A percentile compares a stretch with the other conserved stretches of the same genome.
These are phyloP conservation scores for Pseudogymnoascus sp. DNA, from an alignment of 2,329 filamentous ascomycete genomes.

Conservation along the genomic window DNA sequence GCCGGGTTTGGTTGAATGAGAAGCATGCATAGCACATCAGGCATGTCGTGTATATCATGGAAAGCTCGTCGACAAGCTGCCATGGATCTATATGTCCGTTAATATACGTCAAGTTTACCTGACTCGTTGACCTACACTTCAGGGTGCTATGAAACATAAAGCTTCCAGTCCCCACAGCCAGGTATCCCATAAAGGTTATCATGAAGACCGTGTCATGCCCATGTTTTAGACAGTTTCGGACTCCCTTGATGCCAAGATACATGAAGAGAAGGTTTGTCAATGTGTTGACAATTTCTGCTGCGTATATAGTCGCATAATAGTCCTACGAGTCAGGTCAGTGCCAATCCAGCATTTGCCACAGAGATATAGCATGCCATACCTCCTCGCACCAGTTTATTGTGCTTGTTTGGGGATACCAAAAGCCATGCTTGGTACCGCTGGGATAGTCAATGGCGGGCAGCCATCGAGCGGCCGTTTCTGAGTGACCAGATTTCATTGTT, in stretches of 20 bases:
- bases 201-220: slow-evolving; percentile 69
- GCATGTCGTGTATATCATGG: slow-evolving; percentile 65
- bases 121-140: slow-evolving; percentile 28
- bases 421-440: slow-evolving; percentile 36
- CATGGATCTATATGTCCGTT: slow-evolving; percentile 45
- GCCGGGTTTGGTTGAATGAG: slow-evolving; percentile 45
- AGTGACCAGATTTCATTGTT: neutral
- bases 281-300: slow-evolving; percentile 70
- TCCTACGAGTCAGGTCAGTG: slow-evolving; percentile 40
- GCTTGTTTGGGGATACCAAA: slow-evolving; percentile 62
- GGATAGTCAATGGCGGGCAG: slow-evolving; percentile 17
- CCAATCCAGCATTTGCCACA: slow-evolving; percentile 9
- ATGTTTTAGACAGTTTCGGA: slow-evolving; percentile 62
- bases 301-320: slow-evolving; percentile 65
- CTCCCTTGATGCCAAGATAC: slow-evolving; percentile 65
- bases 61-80: slow-evolving; percentile 62
- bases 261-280: slow-evolving; percentile 78
- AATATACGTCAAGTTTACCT: neutral
- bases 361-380: slow-evolving; percentile 33
- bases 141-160: slow-evolving; percentile 34
- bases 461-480: neutral
- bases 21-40: slow-evolving; percentile 63
- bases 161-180: slow-evolving; percentile 30
- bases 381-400: slow-evolving; percentile 78
- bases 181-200: slow-evolving; percentile 45